Evolutionary conservation across 2,329 filamentous ascomycete species (phyloP).

Genomic region (Verticillium alfalfae): DNA sequence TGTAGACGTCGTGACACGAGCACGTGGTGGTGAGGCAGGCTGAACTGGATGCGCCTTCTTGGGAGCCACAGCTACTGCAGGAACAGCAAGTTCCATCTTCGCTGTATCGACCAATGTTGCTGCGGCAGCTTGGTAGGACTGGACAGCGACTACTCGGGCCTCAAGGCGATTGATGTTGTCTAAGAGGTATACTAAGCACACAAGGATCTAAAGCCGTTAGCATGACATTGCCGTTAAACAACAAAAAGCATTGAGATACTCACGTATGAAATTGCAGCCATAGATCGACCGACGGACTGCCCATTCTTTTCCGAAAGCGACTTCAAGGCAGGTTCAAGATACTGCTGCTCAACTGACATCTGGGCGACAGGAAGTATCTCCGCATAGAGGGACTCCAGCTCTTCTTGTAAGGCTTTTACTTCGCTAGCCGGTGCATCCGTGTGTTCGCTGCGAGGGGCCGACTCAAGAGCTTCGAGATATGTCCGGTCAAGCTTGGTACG

Average conservation of each 20-base stretch:
- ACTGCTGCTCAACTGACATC: slow-evolving; percentile 65
- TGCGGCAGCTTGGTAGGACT: slow-evolving; percentile 37
- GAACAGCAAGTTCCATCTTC: slow-evolving; percentile 33
- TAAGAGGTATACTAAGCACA: slow-evolving; percentile 46
- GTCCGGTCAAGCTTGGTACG: slow-evolving; percentile 50
- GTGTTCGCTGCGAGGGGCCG: slow-evolving; percentile 6
- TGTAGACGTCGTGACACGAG: not conserved
- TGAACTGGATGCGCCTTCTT: slow-evolving; percentile 15
- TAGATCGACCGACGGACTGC: slow-evolving; percentile 36
- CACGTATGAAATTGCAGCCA: slow-evolving; percentile 46
- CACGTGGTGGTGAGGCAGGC: slow-evolving; percentile 27
- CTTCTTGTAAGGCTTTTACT: slow-evolving; percentile 49
- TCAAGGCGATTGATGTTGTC: slow-evolving; percentile 37
- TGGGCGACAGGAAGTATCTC: slow-evolving; percentile 66
- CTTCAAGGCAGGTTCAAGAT: slow-evolving; percentile 54
- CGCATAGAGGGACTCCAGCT: slow-evolving; percentile 63
- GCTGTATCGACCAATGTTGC: slow-evolving; percentile 33
- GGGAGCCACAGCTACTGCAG: slow-evolving; percentile 9
- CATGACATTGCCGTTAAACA: not conserved
- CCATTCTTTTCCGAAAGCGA: slow-evolving; percentile 36
- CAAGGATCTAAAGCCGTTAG: slow-evolving; percentile 36
- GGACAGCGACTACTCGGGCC: slow-evolving; percentile 34
- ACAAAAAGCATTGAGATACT: slow-evolving; percentile 13
- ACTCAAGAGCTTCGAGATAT: slow-evolving; percentile 42
- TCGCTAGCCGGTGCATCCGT: slow-evolving; percentile 28